These are phyloP conservation scores for Calonectria leucothoes DNA, from an alignment of 2,329 filamentous ascomycete species.

Conservation along the genomic window DNA sequence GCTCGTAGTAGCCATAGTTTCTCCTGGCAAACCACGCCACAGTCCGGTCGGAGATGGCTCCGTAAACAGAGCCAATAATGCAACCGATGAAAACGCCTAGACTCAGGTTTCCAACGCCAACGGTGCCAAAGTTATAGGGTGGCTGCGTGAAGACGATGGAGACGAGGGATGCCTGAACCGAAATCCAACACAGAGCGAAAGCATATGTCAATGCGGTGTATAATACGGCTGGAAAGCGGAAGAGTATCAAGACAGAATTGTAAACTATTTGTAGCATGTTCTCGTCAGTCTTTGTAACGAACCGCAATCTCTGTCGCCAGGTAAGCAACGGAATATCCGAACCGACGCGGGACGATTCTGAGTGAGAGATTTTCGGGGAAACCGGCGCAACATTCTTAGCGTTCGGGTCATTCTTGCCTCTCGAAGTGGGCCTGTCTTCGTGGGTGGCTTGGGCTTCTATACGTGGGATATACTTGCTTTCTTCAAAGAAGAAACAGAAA, in stretches of 20 bases:
- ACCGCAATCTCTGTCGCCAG: slow-evolving; percentile 14
- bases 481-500: slow-evolving; percentile 38
- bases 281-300: slow-evolving; percentile 31
- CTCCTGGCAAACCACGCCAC: slow-evolving; percentile 48
- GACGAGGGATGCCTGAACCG: slow-evolving; percentile 45
- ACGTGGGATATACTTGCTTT: slow-evolving; percentile 43
- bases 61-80: slow-evolving; percentile 48
- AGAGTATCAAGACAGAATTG: slow-evolving; percentile 11
- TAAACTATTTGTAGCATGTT: slow-evolving; percentile 17
- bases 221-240: slow-evolving; percentile 49
- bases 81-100: slow-evolving; percentile 48
- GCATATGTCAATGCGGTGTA: slow-evolving; percentile 52
- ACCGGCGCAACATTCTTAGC: neutral
- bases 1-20: slow-evolving; percentile 54
- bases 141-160: slow-evolving; percentile 48
- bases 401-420: neutral
- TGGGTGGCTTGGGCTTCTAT: neutral
- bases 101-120: slow-evolving; percentile 37
- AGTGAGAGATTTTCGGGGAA: neutral
- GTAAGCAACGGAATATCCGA: slow-evolving; percentile 15
- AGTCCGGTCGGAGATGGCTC: slow-evolving; percentile 48
- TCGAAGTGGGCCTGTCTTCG: neutral
- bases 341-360: neutral
- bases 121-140: slow-evolving; percentile 40
- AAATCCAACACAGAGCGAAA: slow-evolving; percentile 48